These are phyloP conservation scores for Leccinum truebloodii DNA, from an alignment of 768 basidiomycete species.

Conservation along the genomic window DNA sequence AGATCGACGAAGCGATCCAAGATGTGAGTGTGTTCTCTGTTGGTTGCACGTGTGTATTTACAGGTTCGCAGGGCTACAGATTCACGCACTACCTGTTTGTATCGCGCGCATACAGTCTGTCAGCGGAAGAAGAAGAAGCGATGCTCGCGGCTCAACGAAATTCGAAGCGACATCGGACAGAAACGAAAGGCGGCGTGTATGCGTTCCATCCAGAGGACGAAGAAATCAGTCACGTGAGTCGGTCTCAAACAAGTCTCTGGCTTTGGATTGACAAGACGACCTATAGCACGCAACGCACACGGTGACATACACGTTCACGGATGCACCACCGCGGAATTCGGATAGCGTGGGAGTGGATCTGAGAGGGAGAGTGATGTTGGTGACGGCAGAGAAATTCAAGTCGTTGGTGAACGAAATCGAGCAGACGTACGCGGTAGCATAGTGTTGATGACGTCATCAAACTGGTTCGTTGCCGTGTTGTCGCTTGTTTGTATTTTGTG, in stretches of 20 bases:
- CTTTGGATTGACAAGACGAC: not conserved
- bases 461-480: constrained; percentile 12
- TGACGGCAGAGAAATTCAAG: constrained; percentile 46
- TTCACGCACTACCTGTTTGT: constrained; percentile 78
- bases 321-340: constrained; percentile 52
- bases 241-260: not conserved
- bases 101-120: constrained; percentile 76
- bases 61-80: constrained; percentile 47
- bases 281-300: constrained; percentile 25
- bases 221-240: constrained; percentile 57
- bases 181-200: constrained; percentile 53
- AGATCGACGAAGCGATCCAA: constrained; percentile 70
- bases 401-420: constrained; percentile 42
- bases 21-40: constrained; percentile 48
- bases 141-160: constrained; percentile 43
- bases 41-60: not conserved
- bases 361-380: constrained; percentile 63
- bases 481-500: constrained; percentile 18
- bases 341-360: constrained; percentile 76
- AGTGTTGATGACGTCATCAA: not conserved
- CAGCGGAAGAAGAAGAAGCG: constrained; percentile 63
- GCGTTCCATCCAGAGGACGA: constrained; percentile 90
- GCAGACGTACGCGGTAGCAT: constrained; percentile 34
- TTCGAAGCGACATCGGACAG: constrained; percentile 38
- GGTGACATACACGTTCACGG: constrained; percentile 47